Evolutionary conservation across 1,284 basidiomycete species (phyloP).

Genomic region (Rhodotorula sp.): DNA sequence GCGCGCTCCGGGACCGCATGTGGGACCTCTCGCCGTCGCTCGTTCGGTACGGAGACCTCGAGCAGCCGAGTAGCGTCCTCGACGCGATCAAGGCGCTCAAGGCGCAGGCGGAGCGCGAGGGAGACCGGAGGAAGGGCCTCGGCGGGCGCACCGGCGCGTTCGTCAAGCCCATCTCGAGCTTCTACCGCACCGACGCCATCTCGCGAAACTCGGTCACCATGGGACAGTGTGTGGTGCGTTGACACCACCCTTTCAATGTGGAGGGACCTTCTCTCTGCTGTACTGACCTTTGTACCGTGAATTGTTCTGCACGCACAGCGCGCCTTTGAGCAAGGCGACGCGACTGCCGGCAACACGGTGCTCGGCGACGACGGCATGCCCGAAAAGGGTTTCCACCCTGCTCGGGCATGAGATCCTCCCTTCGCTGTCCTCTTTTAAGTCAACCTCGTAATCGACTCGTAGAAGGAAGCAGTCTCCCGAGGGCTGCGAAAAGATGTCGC

Average conservation of each 20-base stretch:
- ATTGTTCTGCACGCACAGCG: not conserved
- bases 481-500: no score
- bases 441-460: no score
- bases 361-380: conserved; percentile 8
- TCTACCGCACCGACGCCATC: conserved; percentile 87
- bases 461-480: no score
- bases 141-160: conserved; percentile 65
- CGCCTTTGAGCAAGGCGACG: conserved; percentile 6
- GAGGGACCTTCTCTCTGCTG: not conserved
- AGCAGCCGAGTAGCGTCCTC: conserved; percentile 69
- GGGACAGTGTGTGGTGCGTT: conserved; percentile 12
- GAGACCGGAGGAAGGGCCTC: conserved; percentile 41
- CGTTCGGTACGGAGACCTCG: conserved; percentile 82
- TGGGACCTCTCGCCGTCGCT: conserved; percentile 95
- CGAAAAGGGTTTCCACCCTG: conserved; percentile 3
- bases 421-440: no score
- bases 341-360: not conserved
- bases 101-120: conserved; percentile 55
- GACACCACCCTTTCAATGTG: not conserved
- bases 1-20: conserved; percentile 86
- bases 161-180: conserved; percentile 80
- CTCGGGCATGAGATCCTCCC: not conserved
- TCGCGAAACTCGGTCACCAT: conserved; percentile 48
- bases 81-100: conserved; percentile 66
- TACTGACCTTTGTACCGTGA: not conserved